Evolutionary conservation across 2,329 filamentous ascomycete species (phyloP), one percentile per base, ranked within the genome.

Genomic region (Fusarium oligoseptatum): DNA sequence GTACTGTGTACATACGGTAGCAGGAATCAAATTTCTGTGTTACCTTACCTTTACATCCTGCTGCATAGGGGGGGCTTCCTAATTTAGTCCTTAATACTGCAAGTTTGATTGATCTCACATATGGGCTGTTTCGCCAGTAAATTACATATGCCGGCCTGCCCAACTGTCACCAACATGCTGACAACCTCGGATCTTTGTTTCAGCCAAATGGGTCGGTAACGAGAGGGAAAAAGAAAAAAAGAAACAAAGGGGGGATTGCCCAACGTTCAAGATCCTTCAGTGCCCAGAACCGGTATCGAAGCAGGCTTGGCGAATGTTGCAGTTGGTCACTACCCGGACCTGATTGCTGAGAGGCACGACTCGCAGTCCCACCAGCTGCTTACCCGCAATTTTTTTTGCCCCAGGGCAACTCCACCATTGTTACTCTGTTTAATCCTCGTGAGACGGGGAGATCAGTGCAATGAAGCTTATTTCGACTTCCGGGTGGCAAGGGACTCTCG

Each of bases 391-490:
- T 34, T 61, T 52, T 11, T 52, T 14, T 32, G 29, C 17, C 34
- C 20, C 36, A 52, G 27, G 27, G 27, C 48, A 55, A 20, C 36
- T 48, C 55, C 41, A 50, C 34, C 52, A 48, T 48, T 60, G 63
- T 48, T 17, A 64, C 36, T 60, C 62, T 32, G 29, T 60, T 55
- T n/a, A 36, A 63, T 29, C 15, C 24, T 27, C 41, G 37, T 73
- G 63, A 29, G 66, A 64, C 48, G 50, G 45, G 58, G 36, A 55
- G 48, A 55, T 55, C 27, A 55, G 48, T 55, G 48, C 48, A 12
- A 24, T 36, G 37, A 69, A 64, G 68, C 66, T 70, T 72, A 67
- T 70, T 72, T 62, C 29, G 60, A 70, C 72, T 27, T 70, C 52
- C 37, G 20, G 36, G 29, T 15, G 17, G 10, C 32, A 7, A 6